These are phyloP conservation scores for Fusarium proliferatum DNA, from an alignment of 2,329 filamentous ascomycete species.

Conservation along the genomic window DNA sequence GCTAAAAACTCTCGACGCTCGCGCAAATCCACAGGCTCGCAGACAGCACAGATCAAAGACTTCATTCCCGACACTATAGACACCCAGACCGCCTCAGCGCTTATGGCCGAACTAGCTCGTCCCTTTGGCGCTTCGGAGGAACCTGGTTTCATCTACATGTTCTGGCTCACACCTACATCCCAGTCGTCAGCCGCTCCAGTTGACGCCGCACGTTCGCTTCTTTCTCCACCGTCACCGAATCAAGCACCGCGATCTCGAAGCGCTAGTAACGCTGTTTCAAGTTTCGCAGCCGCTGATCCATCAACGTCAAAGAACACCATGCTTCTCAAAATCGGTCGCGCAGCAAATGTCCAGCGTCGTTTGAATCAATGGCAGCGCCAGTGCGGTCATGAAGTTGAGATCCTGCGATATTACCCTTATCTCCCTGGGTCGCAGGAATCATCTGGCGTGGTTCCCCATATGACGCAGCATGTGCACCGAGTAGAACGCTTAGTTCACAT, in stretches of 20 bases:
- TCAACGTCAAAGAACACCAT: constrained; percentile 61
- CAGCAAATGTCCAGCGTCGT: constrained; percentile 86
- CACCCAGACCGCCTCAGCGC: constrained; percentile 73
- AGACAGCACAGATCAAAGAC: constrained; percentile 48
- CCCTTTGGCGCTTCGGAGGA: constrained; percentile 75
- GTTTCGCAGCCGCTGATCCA: constrained; percentile 55
- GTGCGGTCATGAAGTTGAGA: constrained; percentile 87
- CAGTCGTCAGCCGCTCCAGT: constrained; percentile 61
- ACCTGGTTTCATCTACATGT: constrained; percentile 97
- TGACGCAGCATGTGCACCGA: constrained; percentile 85
- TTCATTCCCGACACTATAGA: constrained; percentile 77
- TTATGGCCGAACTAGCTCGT: constrained; percentile 82
- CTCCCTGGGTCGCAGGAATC: constrained; percentile 58
- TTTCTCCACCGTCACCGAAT: constrained; percentile 61
- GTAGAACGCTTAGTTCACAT: constrained; percentile 93
- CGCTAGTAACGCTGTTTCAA: constrained; percentile 66
- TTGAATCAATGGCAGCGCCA: constrained; percentile 95
- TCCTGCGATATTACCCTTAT: constrained; percentile 94
- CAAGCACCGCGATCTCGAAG: constrained; percentile 54
- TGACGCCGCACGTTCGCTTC: constrained; percentile 69
- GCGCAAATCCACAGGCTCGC: constrained; percentile 48
- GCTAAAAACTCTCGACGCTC: constrained; percentile 47
- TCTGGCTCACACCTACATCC: constrained; percentile 84
- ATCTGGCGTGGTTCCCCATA: constrained; percentile 61
- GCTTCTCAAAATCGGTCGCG: constrained; percentile 74